A percentile compares a stretch with the other conserved stretches of the same genome.
phyloP scores from a whole-genome alignment of 352 stramenopile genomes.

The Pythium monospermum region DNA sequence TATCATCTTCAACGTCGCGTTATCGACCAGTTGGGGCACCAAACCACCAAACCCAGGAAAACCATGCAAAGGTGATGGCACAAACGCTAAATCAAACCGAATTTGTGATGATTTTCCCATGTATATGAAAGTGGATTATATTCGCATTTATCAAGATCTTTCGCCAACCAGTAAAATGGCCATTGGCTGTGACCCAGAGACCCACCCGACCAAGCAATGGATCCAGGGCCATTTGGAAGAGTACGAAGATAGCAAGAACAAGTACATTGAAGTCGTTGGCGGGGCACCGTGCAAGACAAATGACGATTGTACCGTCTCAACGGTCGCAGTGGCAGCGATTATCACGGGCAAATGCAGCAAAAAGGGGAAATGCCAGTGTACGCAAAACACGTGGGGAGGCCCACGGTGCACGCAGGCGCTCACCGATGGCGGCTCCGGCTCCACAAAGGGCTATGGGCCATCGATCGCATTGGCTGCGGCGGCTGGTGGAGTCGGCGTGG shows the following conservation, averaged over 20 bases:
- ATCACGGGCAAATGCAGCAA: neutral
- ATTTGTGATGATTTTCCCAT: conserved; percentile 49
- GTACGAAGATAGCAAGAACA: conserved; percentile 43
- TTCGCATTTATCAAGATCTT: conserved; percentile 54
- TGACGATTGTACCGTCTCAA: neutral
- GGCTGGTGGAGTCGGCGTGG: neutral
- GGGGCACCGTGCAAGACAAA: neutral
- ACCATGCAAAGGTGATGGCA: conserved; percentile 21
- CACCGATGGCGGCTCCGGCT: neutral
- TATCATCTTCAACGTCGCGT: conserved; percentile 66
- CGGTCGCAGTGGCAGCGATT: neutral
- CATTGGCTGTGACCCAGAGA: conserved; percentile 43
- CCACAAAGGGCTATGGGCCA: neutral
- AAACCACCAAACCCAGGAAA: conserved; percentile 36
- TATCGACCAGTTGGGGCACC: conserved; percentile 43
- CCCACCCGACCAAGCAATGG: conserved; percentile 45
- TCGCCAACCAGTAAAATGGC: conserved; percentile 31
- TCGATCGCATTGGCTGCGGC: neutral
- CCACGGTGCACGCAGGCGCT: conserved; percentile 29
- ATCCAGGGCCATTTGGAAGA: conserved; percentile 49
- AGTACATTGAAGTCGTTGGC: conserved; percentile 32
- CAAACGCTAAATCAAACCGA: neutral
- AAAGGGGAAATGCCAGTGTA: conserved; percentile 43
- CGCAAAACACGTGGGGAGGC: conserved; percentile 35
- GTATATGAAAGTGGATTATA: conserved; percentile 58